Percentiles rank a stretch among this genome's conserved stretches.
Conservation (phyloP, 2,329 filamentous ascomycete species). For the Penicillium palitans region DNA sequence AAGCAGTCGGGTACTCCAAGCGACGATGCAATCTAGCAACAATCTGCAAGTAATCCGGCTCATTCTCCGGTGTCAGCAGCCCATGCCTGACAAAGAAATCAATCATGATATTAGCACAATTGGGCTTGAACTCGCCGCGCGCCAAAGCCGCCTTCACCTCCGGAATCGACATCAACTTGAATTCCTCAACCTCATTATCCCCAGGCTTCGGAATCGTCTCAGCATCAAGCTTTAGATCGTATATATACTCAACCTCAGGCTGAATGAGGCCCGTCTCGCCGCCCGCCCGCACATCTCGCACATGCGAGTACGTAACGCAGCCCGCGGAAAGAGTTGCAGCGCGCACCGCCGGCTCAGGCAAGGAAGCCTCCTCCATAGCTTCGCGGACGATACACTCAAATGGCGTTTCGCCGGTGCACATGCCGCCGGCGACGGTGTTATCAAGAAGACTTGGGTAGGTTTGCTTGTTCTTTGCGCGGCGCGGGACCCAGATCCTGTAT, state of each 20-base stretch:
- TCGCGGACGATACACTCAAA: conserved; percentile 84
- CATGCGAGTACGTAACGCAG: conserved; percentile 79
- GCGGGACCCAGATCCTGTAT: conserved; percentile 81
- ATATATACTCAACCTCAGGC: conserved; percentile 89
- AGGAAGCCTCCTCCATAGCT: conserved; percentile 81
- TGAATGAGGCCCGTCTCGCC: conserved; percentile 81
- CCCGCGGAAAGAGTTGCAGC: conserved; percentile 60
- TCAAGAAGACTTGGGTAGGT: conserved; percentile 92
- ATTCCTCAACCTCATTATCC: conserved; percentile 86
- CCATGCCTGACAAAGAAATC: conserved; percentile 90
- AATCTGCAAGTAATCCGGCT: conserved; percentile 76
- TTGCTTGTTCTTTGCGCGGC: conserved; percentile 72
- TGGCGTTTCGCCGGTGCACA: conserved; percentile 76
- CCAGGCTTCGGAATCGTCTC: conserved; percentile 71
- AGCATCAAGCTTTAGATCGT: conserved; percentile 75
- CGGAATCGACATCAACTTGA: conserved; percentile 74
- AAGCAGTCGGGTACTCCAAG: conserved; percentile 74
- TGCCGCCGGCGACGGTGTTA: conserved; percentile 86
- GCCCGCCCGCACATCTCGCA: conserved; percentile 72
- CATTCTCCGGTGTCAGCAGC: conserved; percentile 74
- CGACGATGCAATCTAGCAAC: conserved; percentile 71
- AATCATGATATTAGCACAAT: conserved; percentile 78
- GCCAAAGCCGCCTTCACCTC: conserved; percentile 70
- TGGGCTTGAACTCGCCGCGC: conserved; percentile 82
- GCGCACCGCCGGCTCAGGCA: conserved; percentile 70